These are phyloP conservation scores for Dipteronia dyeriana DNA, from an alignment of 345 rosid genomes.

Conservation along the genomic window DNA sequence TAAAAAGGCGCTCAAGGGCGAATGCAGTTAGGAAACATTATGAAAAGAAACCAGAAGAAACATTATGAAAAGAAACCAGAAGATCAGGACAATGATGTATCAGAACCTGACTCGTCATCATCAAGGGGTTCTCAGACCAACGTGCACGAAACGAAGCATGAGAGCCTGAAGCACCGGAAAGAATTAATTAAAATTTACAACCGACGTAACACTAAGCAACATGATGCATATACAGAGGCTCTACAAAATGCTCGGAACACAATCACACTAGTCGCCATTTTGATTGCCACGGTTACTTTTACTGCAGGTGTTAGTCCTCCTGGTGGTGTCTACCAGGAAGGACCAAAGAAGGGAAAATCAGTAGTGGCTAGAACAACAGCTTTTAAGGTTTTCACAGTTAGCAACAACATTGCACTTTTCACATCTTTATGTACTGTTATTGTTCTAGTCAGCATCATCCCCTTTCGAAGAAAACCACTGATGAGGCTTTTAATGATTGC, in stretches of 20 bases:
- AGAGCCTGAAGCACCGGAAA: not conserved
- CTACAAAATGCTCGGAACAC: conserved; percentile 32
- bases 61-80: too few relatives aligned
- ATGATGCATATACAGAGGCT: conserved; percentile 22
- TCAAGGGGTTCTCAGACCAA: not conserved
- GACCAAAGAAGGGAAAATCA: conserved; percentile 24
- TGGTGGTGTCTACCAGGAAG: conserved; percentile 23
- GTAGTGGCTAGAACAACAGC: conserved; percentile 22
- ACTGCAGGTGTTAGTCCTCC: conserved; percentile 31
- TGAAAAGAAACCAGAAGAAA: not conserved
- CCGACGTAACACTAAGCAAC: conserved; percentile 1
- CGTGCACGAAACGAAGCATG: not conserved
- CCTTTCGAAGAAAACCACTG: conserved; percentile 23
- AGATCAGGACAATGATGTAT: not conserved
- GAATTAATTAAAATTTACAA: not conserved
- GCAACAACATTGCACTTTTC: conserved; percentile 45
- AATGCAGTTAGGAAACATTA: not conserved
- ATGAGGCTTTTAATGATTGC: conserved; percentile 23
- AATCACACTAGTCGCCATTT: conserved; percentile 24
- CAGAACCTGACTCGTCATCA: not conserved
- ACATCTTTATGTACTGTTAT: conserved; percentile 35
- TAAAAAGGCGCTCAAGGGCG: not conserved
- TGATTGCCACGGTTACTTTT: conserved; percentile 32
- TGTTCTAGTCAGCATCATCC: conserved; percentile 33
- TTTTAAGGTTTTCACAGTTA: conserved; percentile 32